Evolutionary conservation across 306 rosid species (phyloP).

Genomic region (Medicago truncatula): MtrunA17r5.0-ANR NC_053042.1:4258001-4258500

Average conservation of each 20-base stretch:
- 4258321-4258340: too few relatives aligned
- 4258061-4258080: constrained; percentile 19
- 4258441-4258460: neutral
- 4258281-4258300: too few relatives aligned
- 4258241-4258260: too few relatives aligned
- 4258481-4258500: neutral
- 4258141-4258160: constrained; percentile 1
- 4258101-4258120: neutral
- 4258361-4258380: too few relatives aligned
- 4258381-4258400: too few relatives aligned
- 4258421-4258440: too few relatives aligned
- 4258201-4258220: neutral
- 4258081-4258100: constrained; percentile 25
- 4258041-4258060: neutral
- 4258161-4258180: neutral
- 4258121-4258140: neutral
- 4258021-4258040: neutral
- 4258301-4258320: too few relatives aligned
- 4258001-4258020: neutral
- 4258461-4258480: neutral
- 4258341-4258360: too few relatives aligned
- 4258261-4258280: too few relatives aligned
- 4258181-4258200: neutral
- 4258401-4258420: too few relatives aligned
- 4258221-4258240: too few relatives aligned